phyloP scores from a whole-genome alignment of 352 stramenopile genomes.

The Globisporangium orthogonon region DNA sequence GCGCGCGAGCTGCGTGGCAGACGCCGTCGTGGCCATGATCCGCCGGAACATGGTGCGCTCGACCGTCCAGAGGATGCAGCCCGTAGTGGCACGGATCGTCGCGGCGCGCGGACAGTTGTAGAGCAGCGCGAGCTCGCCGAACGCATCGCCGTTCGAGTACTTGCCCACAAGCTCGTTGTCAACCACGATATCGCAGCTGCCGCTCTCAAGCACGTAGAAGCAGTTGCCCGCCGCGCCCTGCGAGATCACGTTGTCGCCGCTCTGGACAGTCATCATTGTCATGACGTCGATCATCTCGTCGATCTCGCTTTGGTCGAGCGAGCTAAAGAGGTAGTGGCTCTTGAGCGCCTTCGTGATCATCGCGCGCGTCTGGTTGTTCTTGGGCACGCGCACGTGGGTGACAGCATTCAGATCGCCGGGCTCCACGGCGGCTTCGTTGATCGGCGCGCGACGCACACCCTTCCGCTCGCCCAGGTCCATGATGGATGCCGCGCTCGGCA shows the following conservation, averaged over 20 bases:
- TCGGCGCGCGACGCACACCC: conserved; percentile 60
- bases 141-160: conserved; percentile 81
- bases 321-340: conserved; percentile 79
- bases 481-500: conserved; percentile 21
- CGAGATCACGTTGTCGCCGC: conserved; percentile 59
- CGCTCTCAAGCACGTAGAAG: conserved; percentile 93
- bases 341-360: conserved; percentile 82
- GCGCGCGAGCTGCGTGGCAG: conserved; percentile 60
- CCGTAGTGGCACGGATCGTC: conserved; percentile 86
- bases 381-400: conserved; percentile 51
- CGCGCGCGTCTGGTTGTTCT: conserved; percentile 60
- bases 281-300: conserved; percentile 85
- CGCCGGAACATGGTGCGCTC: conserved; percentile 85
- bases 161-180: conserved; percentile 69
- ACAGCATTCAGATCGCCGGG: conserved; percentile 44
- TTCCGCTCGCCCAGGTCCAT: conserved; percentile 52
- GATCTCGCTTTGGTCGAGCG: conserved; percentile 63
- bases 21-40: conserved; percentile 79
- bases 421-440: conserved; percentile 75
- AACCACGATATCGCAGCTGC: conserved; percentile 83
- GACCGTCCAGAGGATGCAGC: conserved; percentile 90
- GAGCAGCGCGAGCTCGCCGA: conserved; percentile 96
- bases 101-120: conserved; percentile 95
- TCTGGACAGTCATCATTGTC: conserved; percentile 63
- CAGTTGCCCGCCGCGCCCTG: conserved; percentile 86